phyloP scores from a whole-genome alignment of 2,329 filamentous ascomycete genomes.

The Fusarium hostae region DNA sequence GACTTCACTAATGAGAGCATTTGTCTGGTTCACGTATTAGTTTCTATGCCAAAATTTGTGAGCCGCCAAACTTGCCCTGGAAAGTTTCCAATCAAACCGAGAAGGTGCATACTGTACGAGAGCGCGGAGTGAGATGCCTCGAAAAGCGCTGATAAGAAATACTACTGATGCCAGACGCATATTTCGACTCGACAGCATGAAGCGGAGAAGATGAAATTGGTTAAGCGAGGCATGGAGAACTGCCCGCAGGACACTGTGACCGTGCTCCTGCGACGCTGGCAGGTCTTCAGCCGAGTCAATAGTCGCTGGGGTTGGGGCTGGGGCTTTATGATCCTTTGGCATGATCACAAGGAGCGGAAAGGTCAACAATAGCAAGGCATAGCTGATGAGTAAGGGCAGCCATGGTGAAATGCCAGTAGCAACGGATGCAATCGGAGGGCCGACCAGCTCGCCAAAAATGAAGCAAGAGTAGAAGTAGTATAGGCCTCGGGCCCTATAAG shows the following conservation, averaged over 20 bases:
- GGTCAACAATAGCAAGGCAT: background rate
- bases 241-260: accelerated
- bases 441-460: too few relatives aligned
- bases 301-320: accelerated
- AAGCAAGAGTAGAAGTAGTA: background rate
- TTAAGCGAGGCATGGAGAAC: background rate
- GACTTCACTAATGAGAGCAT: background rate
- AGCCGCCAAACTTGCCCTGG: background rate
- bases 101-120: background rate
- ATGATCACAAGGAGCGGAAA: background rate
- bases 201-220: background rate
- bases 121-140: background rate
- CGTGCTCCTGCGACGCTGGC: accelerated
- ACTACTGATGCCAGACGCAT: too few relatives aligned
- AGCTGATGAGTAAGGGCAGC: background rate
- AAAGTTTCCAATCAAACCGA: too few relatives aligned
- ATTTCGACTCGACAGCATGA: background rate
- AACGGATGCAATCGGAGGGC: too few relatives aligned
- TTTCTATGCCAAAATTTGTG: background rate
- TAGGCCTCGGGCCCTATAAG: background rate
- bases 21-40: background rate
- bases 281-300: accelerated
- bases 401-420: background rate
- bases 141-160: background rate
- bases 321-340: too few relatives aligned